Evolutionary conservation across 768 basidiomycete species (phyloP), one percentile per base, ranked within the genome.

Genomic region (Melanogaster broomeanus): DNA sequence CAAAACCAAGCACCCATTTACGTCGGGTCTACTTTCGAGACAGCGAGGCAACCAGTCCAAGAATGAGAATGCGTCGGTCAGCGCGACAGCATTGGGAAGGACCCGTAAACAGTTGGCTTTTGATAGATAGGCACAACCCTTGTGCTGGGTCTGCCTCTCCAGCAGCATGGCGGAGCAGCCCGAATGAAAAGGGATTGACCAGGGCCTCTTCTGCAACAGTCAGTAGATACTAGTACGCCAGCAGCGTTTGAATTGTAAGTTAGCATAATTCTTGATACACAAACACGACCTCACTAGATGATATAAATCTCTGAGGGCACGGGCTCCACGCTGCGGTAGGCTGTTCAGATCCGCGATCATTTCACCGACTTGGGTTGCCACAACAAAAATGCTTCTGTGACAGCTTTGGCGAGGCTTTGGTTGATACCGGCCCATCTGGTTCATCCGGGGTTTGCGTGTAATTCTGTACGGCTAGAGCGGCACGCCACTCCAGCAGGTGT

Each of bases 1-100:
- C n/a, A n/a, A n/a, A n/a, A n/a, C n/a, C n/a, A n/a, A n/a, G n/a
- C n/a, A n/a, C n/a, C n/a, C n/a, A n/a, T n/a, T n/a, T n/a, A n/a
- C n/a, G n/a, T n/a, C n/a, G n/a, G n/a, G n/a, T n/a, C n/a, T n/a
- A n/a, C n/a, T n/a, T n/a, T n/a, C n/a, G n/a, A n/a, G n/a, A n/a
- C n/a, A n/a, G n/a, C n/a, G n/a, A n/a, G n/a, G n/a, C n/a, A n/a
- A n/a, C 84, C 85, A 90, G 59, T 90, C 87, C 0, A 80, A 76
- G 58, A 88, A 87, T 0, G 82, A 84, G 62, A 91, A 89, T 3
- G 85, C 82, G 61, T 91, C 88, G n/a, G n/a, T n/a, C n/a, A n/a
- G n/a, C n/a, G n/a, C n/a, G n/a, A n/a, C n/a, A n/a, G n/a, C n/a
- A n/a, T 91, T 77, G 0, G 86, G 83, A 1, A 88, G 63, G 12